These are phyloP conservation scores for Boletus pseudopeckii DNA, from an alignment of 768 basidiomycete genomes.

Conservation along the genomic window DNA sequence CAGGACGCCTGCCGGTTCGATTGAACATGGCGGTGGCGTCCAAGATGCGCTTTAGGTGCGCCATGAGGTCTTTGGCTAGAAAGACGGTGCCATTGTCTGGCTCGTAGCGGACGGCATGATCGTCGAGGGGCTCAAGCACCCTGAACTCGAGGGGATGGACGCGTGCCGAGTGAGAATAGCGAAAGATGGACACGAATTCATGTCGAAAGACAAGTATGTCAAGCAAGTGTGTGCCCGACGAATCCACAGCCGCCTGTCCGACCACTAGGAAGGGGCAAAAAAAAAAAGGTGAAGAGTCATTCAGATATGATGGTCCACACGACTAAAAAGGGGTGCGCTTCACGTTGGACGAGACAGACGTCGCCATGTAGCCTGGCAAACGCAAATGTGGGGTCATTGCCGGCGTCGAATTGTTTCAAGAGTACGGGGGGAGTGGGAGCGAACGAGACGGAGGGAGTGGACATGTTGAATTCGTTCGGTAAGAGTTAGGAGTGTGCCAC, in stretches of 20 bases:
- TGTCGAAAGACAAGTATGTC: constrained; percentile 36
- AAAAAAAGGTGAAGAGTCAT: too few species aligned
- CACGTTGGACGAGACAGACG: constrained; percentile 31
- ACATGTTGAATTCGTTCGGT: constrained; percentile 4
- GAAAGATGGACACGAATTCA: constrained; percentile 65
- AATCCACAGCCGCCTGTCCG: constrained; percentile 15
- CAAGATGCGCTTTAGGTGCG: constrained; percentile 27
- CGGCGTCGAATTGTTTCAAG: constrained; percentile 12
- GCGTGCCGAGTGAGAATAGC: constrained; percentile 49
- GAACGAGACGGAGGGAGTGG: constrained; percentile 20
- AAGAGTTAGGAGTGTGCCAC: neutral
- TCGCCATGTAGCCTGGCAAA: constrained; percentile 28
- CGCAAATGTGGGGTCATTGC: constrained; percentile 34
- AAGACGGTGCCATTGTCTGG: constrained; percentile 59
- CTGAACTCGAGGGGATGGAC: constrained; percentile 36
- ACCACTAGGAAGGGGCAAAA: constrained; percentile 1
- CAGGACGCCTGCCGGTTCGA: constrained; percentile 5
- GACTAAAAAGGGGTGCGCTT: too few species aligned
- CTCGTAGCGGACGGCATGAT: constrained; percentile 48
- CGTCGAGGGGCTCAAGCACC: constrained; percentile 51
- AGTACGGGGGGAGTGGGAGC: constrained; percentile 15
- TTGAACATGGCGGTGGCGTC: constrained; percentile 22
- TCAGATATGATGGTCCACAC: too few species aligned
- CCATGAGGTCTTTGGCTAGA: constrained; percentile 45
- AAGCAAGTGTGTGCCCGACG: constrained; percentile 13